Percentiles rank a stretch among this genome's conserved stretches.
Conservation (phyloP, 108 stramenopile species). For the Conticribra weissflogii region DNA sequence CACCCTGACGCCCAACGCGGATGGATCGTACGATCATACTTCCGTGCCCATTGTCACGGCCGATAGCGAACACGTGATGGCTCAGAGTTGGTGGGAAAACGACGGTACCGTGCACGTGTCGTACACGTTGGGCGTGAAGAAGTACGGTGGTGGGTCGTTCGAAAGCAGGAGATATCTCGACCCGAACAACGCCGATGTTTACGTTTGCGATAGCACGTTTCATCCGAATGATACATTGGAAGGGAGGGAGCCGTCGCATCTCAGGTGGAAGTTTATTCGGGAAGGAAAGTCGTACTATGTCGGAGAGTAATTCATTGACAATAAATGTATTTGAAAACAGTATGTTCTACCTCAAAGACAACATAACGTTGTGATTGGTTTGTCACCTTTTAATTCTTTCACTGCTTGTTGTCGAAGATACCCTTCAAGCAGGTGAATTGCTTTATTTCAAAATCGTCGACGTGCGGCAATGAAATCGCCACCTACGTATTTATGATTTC, state of each 20-base stretch:
- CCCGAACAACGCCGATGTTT: conserved; percentile 49
- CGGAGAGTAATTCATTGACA: conserved; percentile 16
- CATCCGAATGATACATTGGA: conserved; percentile 61
- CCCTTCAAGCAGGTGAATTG: no score
- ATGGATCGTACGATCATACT: conserved; percentile 31
- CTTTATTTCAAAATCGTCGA: no score
- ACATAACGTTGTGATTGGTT: no score
- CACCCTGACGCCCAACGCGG: conserved; percentile 15
- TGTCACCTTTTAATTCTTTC: no score
- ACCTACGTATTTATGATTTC: no score
- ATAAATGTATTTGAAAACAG: conserved; percentile 1
- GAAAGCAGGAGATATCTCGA: conserved; percentile 73
- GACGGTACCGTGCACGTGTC: conserved; percentile 70
- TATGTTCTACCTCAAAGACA: no score
- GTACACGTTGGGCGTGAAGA: conserved; percentile 68
- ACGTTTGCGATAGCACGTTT: conserved; percentile 78
- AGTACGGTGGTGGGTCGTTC: conserved; percentile 77
- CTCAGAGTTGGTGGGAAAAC: conserved; percentile 83
- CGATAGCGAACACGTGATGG: conserved; percentile 68
- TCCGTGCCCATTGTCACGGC: conserved; percentile 55
- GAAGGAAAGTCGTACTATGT: no score
- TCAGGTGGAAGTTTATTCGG: conserved; percentile 47
- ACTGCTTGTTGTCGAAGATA: no score
- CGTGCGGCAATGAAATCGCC: no score
- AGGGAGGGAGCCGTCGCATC: conserved; percentile 11